These are phyloP conservation scores for Trichomonas gallinae DNA, from an alignment of 208 protist species.

Conservation along the genomic window DNA sequence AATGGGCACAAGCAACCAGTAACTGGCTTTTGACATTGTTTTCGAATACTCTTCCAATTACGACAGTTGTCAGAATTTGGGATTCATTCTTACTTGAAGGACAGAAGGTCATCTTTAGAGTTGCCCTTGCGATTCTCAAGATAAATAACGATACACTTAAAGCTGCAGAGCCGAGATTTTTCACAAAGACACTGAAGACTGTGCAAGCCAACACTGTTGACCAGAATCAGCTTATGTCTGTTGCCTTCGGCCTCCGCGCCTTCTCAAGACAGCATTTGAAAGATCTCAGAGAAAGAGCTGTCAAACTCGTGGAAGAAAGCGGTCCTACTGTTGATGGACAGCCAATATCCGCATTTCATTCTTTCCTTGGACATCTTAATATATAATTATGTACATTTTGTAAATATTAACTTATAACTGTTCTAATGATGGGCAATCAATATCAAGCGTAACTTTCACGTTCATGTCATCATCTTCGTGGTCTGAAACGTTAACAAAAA, in stretches of 20 bases:
- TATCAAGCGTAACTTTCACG: not conserved
- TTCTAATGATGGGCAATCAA: not conserved
- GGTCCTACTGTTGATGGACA: not conserved
- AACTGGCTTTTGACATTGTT: not conserved
- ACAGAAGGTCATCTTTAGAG: constrained; percentile 30
- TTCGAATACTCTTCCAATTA: not conserved
- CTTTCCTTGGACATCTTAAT: not conserved
- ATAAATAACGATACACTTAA: not conserved
- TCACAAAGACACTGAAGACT: not conserved
- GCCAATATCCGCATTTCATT: not conserved
- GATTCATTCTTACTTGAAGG: constrained; percentile 18
- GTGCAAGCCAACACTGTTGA: not conserved
- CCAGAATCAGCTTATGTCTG: not conserved
- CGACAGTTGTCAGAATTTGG: constrained; percentile 11
- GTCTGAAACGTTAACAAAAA: not conserved
- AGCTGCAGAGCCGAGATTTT: not conserved
- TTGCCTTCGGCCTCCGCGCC: not conserved
- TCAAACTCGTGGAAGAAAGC: not conserved
- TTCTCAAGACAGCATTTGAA: not conserved
- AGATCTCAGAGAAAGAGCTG: not conserved
- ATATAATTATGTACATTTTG: not conserved
- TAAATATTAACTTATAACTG: not conserved
- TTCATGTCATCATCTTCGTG: not conserved
- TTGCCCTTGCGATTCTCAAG: constrained; percentile 22
- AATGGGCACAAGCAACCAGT: not conserved